Evolutionary conservation across 2,329 filamentous ascomycete genomes (phyloP), one percentile per base, ranked within the genome.

Genomic region (Epichloe brachyelytri): DNA sequence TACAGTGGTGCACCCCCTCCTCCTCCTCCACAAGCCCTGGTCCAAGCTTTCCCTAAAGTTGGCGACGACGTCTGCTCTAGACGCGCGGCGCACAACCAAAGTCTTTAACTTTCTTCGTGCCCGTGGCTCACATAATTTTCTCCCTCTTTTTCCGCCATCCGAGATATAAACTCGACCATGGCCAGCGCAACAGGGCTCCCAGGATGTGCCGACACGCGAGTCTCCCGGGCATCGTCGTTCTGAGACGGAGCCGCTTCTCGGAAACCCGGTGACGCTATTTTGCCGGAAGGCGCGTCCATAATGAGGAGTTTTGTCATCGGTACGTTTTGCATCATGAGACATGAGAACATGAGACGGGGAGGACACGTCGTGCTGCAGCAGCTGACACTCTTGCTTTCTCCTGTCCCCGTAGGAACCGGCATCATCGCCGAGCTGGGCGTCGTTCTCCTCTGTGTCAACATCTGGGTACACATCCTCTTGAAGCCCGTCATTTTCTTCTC

Each of bases 401-500:
- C 43, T 8, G 4, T 22, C 15, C 14, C 14, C 17, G 4, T 61
- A 93, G 89, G 88, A 56, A 95, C 89, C 15, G 91, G 81, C 51
- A 76, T 84, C 54, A 68, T 96, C 54, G 86, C 88, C 40, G 89
- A 96, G 68, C 76, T 79, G 43, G 91, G 88, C 51, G 79, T 83
- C 51, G 71, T 88, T 68, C 78, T 95, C 56, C 78, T 96, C 55
- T 72, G 82, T 46, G 79, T 80, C 37, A 79, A 91, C 51, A 75
- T 95, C 57, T 95, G 88, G 88, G 79, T 80, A 44, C 78, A 78
- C 51, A 78, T 96, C 56, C 80, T 95, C 63, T 77, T 80, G 41
- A 74, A 83, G 51, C 67, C 71, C 33, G 63, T 94, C 55, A 86
- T 87, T 39, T 80, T 95, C 59, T 95, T 97, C 76, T 89, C 88